Conservation (phyloP, 345 rosid species). For the Sapria himalayana region DNA sequence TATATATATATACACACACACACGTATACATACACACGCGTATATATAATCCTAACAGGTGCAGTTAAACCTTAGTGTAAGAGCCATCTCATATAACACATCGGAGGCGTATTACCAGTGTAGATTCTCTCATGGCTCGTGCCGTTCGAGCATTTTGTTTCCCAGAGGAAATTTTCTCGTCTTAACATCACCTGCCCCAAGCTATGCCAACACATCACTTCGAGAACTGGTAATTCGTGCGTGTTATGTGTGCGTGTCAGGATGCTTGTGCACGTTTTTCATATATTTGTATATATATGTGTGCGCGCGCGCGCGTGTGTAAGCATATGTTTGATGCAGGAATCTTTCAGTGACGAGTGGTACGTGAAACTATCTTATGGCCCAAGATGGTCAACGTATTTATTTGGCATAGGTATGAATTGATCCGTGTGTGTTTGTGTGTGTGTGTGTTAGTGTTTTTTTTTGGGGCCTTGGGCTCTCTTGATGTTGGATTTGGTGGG, state of each 20-base stretch:
- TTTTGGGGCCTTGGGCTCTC: background rate
- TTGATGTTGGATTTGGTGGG: slow-evolving; percentile 5
- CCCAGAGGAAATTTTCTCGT: slow-evolving; percentile 40
- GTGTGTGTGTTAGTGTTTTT: no score
- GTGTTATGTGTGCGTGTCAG: slow-evolving; percentile 3
- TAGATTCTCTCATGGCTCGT: slow-evolving; percentile 29
- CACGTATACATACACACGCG: no score
- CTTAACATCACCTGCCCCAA: slow-evolving; percentile 50
- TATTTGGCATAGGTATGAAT: slow-evolving; percentile 74
- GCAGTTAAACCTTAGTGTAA: slow-evolving; percentile 29
- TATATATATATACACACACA: no score
- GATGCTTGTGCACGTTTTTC: no score
- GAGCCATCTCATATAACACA: slow-evolving; percentile 49
- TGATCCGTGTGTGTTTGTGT: no score
- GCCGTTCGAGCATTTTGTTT: slow-evolving; percentile 37
- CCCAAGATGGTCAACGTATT: slow-evolving; percentile 81
- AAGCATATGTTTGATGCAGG: slow-evolving; percentile 35
- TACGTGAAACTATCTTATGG: slow-evolving; percentile 56
- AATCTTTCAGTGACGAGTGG: slow-evolving; percentile 28
- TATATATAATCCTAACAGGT: no score
- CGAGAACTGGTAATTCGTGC: slow-evolving; percentile 34
- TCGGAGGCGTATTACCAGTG: slow-evolving; percentile 60
- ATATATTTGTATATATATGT: no score
- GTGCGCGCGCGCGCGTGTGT: no score
- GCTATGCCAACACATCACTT: no score